Conservation (phyloP, 2,329 filamentous ascomycete species). For the Volutella citrinella region DNA sequence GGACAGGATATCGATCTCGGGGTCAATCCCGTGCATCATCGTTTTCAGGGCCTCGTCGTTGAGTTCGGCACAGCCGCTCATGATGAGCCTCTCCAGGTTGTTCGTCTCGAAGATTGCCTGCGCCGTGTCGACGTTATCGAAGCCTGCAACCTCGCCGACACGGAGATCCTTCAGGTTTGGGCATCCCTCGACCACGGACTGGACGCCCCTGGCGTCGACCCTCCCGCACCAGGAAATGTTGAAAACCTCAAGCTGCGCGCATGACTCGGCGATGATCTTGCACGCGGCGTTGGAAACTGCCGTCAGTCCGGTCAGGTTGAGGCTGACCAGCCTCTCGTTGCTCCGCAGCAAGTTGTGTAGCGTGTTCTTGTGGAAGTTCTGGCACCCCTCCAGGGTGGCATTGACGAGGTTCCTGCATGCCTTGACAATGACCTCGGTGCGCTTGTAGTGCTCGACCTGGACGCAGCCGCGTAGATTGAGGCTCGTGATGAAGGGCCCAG, state of each 20-base stretch:
- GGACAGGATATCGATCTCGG: slow-evolving; percentile 78
- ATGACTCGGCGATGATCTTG: slow-evolving; percentile 79
- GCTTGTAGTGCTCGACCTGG: slow-evolving; percentile 80
- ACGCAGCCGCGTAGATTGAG: slow-evolving; percentile 89
- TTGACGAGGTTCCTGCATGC: slow-evolving; percentile 84
- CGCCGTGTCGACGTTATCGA: slow-evolving; percentile 71
- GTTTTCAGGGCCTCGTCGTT: slow-evolving; percentile 70
- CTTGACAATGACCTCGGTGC: slow-evolving; percentile 72
- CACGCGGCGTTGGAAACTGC: slow-evolving; percentile 81
- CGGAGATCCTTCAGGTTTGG: slow-evolving; percentile 72
- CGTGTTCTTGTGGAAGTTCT: slow-evolving; percentile 75
- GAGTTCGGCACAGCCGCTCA: slow-evolving; percentile 77
- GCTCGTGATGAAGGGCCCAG: slow-evolving; percentile 86
- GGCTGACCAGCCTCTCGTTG: slow-evolving; percentile 74
- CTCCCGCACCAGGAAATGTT: slow-evolving; percentile 94
- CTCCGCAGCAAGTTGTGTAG: slow-evolving; percentile 72
- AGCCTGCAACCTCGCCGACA: slow-evolving; percentile 77
- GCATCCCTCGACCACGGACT: slow-evolving; percentile 70
- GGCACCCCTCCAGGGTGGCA: slow-evolving; percentile 84
- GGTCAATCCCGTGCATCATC: slow-evolving; percentile 73
- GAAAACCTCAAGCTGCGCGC: slow-evolving; percentile 75
- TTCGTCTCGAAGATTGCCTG: slow-evolving; percentile 75
- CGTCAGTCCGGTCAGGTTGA: slow-evolving; percentile 81
- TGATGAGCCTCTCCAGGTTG: slow-evolving; percentile 74
- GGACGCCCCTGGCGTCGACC: slow-evolving; percentile 74